Evolutionary conservation across 176 grass and related monocot genomes (phyloP).

Genomic region (Zoysia japonica): DNA sequence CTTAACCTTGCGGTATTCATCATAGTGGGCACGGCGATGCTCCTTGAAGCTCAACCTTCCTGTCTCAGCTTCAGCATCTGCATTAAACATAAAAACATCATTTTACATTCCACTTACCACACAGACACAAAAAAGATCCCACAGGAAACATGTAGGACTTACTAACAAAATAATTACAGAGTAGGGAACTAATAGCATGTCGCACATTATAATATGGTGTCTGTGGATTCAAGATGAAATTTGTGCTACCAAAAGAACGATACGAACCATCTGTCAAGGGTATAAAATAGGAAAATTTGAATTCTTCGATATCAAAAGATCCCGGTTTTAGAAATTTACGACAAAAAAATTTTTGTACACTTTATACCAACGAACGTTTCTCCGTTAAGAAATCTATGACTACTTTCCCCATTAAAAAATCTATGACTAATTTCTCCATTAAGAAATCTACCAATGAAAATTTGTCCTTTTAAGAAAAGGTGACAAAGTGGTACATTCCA

Average conservation of each 20-base stretch:
- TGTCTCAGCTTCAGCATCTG: conserved; percentile 46
- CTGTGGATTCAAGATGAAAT: conserved; percentile 11
- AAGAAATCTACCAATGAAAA: too few relatives aligned
- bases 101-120: background rate
- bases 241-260: background rate
- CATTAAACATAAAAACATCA: conserved; percentile 26
- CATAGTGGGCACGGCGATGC: conserved; percentile 79
- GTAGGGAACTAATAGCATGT: background rate
- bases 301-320: too few relatives aligned
- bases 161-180: background rate
- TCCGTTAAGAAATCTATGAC: too few relatives aligned
- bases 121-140: background rate
- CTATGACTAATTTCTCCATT: too few relatives aligned
- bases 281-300: background rate
- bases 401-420: too few relatives aligned
- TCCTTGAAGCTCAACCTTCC: conserved; percentile 74
- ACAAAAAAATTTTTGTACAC: too few relatives aligned
- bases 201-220: background rate
- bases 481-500: too few relatives aligned
- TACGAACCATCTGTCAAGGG: background rate
- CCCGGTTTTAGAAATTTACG: too few relatives aligned
- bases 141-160: background rate
- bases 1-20: conserved; percentile 89
- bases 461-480: too few relatives aligned
- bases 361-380: too few relatives aligned